Conservation (phyloP, 768 basidiomycete species). For the Leucocoprinus leucothites region DNA sequence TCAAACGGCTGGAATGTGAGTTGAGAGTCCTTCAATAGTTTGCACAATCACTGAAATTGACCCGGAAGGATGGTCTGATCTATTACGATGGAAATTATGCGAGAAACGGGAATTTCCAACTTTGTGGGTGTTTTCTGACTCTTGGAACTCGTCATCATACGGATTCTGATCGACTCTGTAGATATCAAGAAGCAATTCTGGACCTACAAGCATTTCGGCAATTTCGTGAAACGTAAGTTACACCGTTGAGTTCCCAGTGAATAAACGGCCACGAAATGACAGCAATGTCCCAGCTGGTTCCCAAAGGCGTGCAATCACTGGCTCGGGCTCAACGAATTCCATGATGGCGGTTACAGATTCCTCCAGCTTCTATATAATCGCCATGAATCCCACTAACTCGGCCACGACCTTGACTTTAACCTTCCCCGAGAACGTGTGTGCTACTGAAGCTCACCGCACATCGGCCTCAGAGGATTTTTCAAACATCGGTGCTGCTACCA, state of each 20-base stretch:
- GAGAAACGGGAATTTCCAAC: conserved; percentile 31
- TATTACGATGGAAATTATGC: conserved; percentile 41
- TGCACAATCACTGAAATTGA: background rate
- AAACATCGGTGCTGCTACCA: conserved; percentile 22
- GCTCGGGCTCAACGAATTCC: conserved; percentile 27
- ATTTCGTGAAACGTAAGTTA: conserved; percentile 35
- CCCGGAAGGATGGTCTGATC: conserved; percentile 28
- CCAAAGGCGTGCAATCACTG: conserved; percentile 30
- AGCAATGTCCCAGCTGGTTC: conserved; percentile 35
- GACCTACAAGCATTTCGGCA: conserved; percentile 38
- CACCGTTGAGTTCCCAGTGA: background rate
- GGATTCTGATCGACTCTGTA: conserved; percentile 11
- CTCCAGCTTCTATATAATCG: conserved; percentile 26
- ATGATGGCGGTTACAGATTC: conserved; percentile 30
- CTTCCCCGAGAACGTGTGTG: conserved; percentile 32
- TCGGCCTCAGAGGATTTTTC: conserved; percentile 33
- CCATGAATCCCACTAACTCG: conserved; percentile 31
- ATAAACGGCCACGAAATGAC: too few relatives aligned
- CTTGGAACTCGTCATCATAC: background rate
- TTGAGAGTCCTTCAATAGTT: background rate
- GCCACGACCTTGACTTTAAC: conserved; percentile 26
- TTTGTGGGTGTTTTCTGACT: conserved; percentile 23
- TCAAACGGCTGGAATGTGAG: conserved; percentile 41
- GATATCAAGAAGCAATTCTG: conserved; percentile 37
- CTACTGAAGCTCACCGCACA: conserved; percentile 25